These are phyloP conservation scores for Serpula lacrymans DNA, from an alignment of 768 basidiomycete genomes.

Conservation along the genomic window DNA sequence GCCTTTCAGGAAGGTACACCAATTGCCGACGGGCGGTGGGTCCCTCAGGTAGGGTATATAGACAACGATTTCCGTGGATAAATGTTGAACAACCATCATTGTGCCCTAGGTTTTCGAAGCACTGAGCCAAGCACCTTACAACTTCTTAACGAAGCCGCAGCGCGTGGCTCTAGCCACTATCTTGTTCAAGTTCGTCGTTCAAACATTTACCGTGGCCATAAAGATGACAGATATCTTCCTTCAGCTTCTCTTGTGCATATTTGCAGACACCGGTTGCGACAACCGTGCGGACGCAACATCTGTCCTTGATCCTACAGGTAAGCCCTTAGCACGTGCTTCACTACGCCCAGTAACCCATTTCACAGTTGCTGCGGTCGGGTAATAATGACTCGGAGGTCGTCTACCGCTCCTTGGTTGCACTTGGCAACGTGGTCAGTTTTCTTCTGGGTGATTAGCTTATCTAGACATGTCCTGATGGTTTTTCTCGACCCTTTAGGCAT, in stretches of 20 bases:
- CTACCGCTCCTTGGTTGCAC: slow-evolving; percentile 67
- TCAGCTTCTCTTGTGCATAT: slow-evolving; percentile 64
- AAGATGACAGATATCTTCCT: slow-evolving; percentile 5
- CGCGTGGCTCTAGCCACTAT: slow-evolving; percentile 79
- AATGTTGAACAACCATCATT: slow-evolving; percentile 8
- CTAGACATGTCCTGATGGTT: too few relatives aligned
- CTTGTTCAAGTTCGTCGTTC: slow-evolving; percentile 85
- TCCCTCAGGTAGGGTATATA: slow-evolving; percentile 39
- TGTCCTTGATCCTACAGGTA: slow-evolving; percentile 48
- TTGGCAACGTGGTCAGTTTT: slow-evolving; percentile 65
- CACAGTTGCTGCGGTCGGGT: slow-evolving; percentile 34
- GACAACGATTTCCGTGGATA: neutral
- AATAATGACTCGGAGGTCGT: slow-evolving; percentile 61
- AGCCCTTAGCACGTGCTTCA: neutral
- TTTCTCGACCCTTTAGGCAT: slow-evolving; percentile 48
- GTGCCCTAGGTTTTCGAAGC: slow-evolving; percentile 58
- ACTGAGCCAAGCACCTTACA: slow-evolving; percentile 49
- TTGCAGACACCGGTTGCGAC: slow-evolving; percentile 41
- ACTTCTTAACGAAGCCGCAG: slow-evolving; percentile 61
- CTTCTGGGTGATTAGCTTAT: neutral
- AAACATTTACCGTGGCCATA: neutral
- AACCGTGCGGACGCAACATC: slow-evolving; percentile 37
- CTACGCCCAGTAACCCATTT: slow-evolving; percentile 27
- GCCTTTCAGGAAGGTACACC: slow-evolving; percentile 56
- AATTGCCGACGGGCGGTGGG: slow-evolving; percentile 47